Evolutionary conservation across 2,329 filamentous ascomycete species (phyloP), one percentile per base, ranked within the genome.

Genomic region (Trichoderma sp.): DNA sequence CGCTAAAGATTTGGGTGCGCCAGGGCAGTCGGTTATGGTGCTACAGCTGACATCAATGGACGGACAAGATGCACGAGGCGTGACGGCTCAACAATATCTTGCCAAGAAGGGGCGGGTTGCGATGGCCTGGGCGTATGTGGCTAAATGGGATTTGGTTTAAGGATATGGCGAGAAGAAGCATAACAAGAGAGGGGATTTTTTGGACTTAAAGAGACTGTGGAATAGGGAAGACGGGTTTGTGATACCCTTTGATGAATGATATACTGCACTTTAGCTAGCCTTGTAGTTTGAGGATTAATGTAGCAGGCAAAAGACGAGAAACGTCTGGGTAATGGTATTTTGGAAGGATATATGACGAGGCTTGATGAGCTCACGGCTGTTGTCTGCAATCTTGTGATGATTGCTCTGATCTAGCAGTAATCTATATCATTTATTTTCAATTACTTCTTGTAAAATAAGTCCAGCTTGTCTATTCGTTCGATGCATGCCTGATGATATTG

Each of bases 11-110:
- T 85, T 97, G 24, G 94, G 94, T 1, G 87, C 86, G 0, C 89
- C 91, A 0, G 94, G 94, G 0, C 91, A 95, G 83, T 90, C 88
- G 71, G 85, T 96, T 6, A 88, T 88, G 78, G 83, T 97, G 35
- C 89, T 89, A 75, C 89, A 90, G 24, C 86, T 97, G 50, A 89
- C 81, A 12, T 85, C 80, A 76, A 81, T 90, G 4, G 86, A 88
- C 64, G 85, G 85, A 5, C 81, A 81, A 67, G 86, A 88, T 71
- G 87, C 84, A 29, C 83, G 87, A 29, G 89, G 89, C 6, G 81
- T 89, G 38, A 85, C 86, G 18, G 86, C 86, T 75, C 83, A 85
- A 65, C 86, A 90, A 76, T 89, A 85, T 75, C 79, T 85, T 14
- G 78, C 81, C 3, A 87, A 86, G 79, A 84, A 83, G 78, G 86